phyloP scores from a whole-genome alignment of 2,329 filamentous ascomycete species.

The Exophiala sp. region DNA sequence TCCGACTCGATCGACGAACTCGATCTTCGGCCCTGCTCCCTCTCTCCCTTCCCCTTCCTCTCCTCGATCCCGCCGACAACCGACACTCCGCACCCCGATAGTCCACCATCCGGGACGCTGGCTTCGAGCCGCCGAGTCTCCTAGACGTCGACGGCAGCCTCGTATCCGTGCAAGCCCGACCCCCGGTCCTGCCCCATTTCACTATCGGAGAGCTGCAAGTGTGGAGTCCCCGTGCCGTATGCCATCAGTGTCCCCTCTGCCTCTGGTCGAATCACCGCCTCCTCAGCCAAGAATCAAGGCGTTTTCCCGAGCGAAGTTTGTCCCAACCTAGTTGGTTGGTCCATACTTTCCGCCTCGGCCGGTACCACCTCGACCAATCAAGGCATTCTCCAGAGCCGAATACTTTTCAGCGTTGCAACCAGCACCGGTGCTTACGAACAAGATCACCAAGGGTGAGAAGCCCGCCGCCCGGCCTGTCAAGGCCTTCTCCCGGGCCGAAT shows the following conservation, averaged over 20 bases:
- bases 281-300: constrained; percentile 4
- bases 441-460: not conserved
- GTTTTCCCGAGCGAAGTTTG: not conserved
- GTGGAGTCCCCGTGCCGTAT: too few relatives aligned
- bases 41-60: too few relatives aligned
- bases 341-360: not conserved
- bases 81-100: too few relatives aligned
- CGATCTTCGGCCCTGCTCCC: too few relatives aligned
- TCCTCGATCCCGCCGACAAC: too few relatives aligned
- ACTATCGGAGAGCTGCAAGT: too few relatives aligned
- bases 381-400: constrained; percentile 4
- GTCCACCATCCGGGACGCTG: too few relatives aligned
- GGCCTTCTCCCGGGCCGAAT: constrained; percentile 1
- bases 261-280: not conserved
- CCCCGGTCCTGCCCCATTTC: too few relatives aligned
- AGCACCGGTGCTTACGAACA: not conserved
- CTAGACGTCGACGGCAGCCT: too few relatives aligned
- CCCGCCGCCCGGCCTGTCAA: not conserved
- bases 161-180: too few relatives aligned
- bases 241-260: constrained; percentile 3
- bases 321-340: not conserved
- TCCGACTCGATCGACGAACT: too few relatives aligned
- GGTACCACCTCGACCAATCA: not conserved
- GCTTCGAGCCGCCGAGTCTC: too few relatives aligned
- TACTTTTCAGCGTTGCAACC: not conserved